phyloP scores from a whole-genome alignment of 2,329 filamentous ascomycete species.

The Didymella glomerata region DNA sequence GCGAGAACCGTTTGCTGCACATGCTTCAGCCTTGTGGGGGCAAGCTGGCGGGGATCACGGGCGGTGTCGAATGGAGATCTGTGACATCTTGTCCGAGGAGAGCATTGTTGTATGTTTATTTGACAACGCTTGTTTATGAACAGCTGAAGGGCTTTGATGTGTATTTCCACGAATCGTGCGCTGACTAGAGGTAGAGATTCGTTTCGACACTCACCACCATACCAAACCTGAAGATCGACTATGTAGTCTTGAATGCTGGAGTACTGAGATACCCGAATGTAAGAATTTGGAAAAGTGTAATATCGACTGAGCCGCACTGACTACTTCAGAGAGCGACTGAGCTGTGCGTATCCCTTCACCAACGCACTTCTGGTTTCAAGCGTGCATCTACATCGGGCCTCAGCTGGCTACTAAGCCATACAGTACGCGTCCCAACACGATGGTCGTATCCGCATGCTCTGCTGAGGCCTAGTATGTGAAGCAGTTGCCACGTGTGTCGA shows the following conservation, averaged over 20 bases:
- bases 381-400: constrained; percentile 28
- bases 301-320: constrained; percentile 37
- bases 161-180: neutral
- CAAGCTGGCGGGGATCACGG: constrained; percentile 56
- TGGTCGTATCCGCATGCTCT: constrained; percentile 3
- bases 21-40: constrained; percentile 54
- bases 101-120: constrained; percentile 56
- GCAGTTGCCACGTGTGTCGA: constrained; percentile 6
- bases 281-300: constrained; percentile 33
- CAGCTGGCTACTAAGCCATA: constrained; percentile 17
- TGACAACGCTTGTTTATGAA: neutral
- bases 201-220: constrained; percentile 52
- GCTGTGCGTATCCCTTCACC: constrained; percentile 51
- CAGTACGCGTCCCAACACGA: neutral
- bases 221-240: constrained; percentile 59
- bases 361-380: constrained; percentile 34
- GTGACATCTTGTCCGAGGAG: constrained; percentile 62
- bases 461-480: neutral
- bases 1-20: constrained; percentile 53
- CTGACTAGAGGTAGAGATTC: constrained; percentile 51
- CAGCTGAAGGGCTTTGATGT: neutral
- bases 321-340: constrained; percentile 59
- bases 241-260: constrained; percentile 66
- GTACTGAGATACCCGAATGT: constrained; percentile 66
- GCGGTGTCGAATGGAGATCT: constrained; percentile 58